Evolutionary conservation across 1,284 basidiomycete species (phyloP), one percentile per base, ranked within the genome.

Genomic region (Puccinia horiana): DNA sequence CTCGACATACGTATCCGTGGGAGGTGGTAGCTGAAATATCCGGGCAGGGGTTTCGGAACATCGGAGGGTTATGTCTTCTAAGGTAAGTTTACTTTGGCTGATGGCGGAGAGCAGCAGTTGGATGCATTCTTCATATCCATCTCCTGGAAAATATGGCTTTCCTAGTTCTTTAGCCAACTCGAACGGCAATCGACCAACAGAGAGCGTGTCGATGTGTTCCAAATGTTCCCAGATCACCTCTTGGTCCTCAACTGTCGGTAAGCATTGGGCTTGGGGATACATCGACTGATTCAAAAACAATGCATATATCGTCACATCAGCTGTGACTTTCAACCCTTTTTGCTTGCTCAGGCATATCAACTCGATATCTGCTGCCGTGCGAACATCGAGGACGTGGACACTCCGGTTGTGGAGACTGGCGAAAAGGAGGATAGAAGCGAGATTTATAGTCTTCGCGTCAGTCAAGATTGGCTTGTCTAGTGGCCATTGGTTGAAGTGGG

Each of bases 321-420:
- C 98, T 1, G 96, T 98, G 82, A 98, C 96, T 86, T 94, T 93
- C 85, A 99, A 90, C 40, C 93, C 90, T 89, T 96, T 97, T 79
- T 93, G 92, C 89, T 99, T 99, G 90, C 94, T 95, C 75, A 99
- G 90, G 8, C 93, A 92, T 86, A 99, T 98, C 83, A 99, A 89
- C 56, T 93, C 89, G 80, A 99, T 90, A 87, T 99, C 97, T 83
- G 96, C 95, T 85, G 91, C 90, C 83, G 90, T 92, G 84, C 92
- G 92, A 52, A 99, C 94, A 85, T 96, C 93, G n/a, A 94, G 95
- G 83, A 99, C 91, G 87, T 99, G 96, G 44, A 99, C 91, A 85
- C 91, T 92, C 83, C 96, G 92, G 86, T 90, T 92, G 88, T 99
- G 93, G 76, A 99, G 90, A 85, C 94, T 96, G 20, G 96, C 96